phyloP scores from a whole-genome alignment of 805 yeast genomes.

The Torulaspora maleeae region DNA sequence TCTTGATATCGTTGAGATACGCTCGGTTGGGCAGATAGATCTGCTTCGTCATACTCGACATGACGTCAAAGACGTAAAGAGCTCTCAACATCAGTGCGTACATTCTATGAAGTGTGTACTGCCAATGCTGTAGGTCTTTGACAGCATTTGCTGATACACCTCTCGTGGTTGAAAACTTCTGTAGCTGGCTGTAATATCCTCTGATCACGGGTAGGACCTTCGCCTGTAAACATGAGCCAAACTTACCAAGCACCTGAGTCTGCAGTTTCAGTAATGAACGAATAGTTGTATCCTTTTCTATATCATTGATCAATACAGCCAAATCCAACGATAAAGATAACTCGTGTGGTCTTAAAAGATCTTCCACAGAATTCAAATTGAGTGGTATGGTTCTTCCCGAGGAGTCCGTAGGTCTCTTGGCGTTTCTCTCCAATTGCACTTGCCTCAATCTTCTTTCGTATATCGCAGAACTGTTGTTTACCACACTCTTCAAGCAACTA shows the following conservation, averaged over 20 bases:
- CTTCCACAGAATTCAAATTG: conserved; percentile 30
- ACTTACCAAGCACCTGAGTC: conserved; percentile 28
- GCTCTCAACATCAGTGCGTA: conserved; percentile 34
- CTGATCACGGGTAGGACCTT: conserved; percentile 24
- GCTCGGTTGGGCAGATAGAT: conserved; percentile 27
- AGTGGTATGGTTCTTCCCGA: conserved; percentile 30
- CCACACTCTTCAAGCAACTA: conserved; percentile 20
- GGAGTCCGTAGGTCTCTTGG: conserved; percentile 31
- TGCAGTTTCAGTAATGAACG: conserved; percentile 29
- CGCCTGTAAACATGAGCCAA: conserved; percentile 25
- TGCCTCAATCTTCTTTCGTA: conserved; percentile 33
- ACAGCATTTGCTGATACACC: conserved; percentile 18
- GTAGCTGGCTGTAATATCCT: conserved; percentile 27
- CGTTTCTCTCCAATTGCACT: conserved; percentile 31
- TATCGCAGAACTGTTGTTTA: conserved; percentile 29
- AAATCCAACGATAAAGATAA: conserved; percentile 27
- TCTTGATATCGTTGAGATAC: conserved; percentile 16
- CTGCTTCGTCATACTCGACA: conserved; percentile 25
- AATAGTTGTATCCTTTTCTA: conserved; percentile 24
- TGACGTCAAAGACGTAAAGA: conserved; percentile 17
- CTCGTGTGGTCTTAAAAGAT: conserved; percentile 35
- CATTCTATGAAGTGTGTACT: conserved; percentile 45
- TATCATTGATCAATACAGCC: conserved; percentile 34
- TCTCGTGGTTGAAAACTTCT: conserved; percentile 22
- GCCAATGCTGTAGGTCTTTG: conserved; percentile 36